Evolutionary conservation across 1,139 yeast genomes (phyloP).

Genomic region (Yamadazyma membranifaciens): DNA sequence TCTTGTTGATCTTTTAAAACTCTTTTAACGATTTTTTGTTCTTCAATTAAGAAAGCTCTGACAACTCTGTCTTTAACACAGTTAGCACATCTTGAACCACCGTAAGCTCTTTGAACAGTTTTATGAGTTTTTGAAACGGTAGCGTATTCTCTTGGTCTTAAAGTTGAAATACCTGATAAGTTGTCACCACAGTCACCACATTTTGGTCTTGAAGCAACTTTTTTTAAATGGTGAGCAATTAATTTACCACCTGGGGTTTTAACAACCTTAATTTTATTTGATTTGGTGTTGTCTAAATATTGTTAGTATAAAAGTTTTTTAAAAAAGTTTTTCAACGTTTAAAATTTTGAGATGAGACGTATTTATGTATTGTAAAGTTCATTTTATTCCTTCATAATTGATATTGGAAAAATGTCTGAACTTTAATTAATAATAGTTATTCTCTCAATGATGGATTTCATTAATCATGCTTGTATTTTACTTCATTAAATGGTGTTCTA

Average conservation of each 20-base stretch:
- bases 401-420: neutral
- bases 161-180: constrained; percentile 87
- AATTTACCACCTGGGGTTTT: constrained; percentile 99
- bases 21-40: constrained; percentile 99
- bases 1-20: constrained; percentile 93
- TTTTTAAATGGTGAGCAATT: constrained; percentile 96
- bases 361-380: neutral
- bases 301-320: constrained; percentile 34
- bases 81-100: constrained; percentile 98
- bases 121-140: constrained; percentile 92
- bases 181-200: constrained; percentile 98
- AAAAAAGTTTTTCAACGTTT: neutral
- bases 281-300: constrained; percentile 87
- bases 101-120: constrained; percentile 99
- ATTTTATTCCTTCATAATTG: neutral
- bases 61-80: constrained; percentile 98
- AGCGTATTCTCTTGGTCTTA: constrained; percentile 98
- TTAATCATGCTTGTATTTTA: too few relatives aligned
- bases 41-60: constrained; percentile 99
- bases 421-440: neutral
- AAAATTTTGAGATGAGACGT: neutral
- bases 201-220: constrained; percentile 92
- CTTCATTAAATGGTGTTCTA: too few relatives aligned
- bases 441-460: too few relatives aligned
- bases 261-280: constrained; percentile 98